Evolutionary conservation across 257 asterid genomes (phyloP).

Genomic region (Anisodus acutangulus): DNA sequence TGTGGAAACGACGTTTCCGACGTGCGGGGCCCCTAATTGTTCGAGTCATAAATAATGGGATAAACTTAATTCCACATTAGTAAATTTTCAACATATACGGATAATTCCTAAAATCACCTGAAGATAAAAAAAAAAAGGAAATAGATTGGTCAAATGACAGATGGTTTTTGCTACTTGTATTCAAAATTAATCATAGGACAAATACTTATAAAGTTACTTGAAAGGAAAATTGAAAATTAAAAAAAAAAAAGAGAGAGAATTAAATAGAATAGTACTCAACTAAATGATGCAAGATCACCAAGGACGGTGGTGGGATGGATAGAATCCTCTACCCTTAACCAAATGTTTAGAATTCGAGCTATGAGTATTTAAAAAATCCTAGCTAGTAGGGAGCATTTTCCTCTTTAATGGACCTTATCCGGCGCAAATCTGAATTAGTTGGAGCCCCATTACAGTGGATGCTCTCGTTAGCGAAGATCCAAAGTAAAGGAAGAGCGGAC

Average conservation of each 20-base stretch:
- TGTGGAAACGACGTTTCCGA: no score
- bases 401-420: background rate
- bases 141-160: no score
- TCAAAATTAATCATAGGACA: background rate
- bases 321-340: background rate
- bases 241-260: background rate
- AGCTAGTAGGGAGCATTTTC: no score
- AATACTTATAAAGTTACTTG: background rate
- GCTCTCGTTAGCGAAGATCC: background rate
- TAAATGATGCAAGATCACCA: background rate
- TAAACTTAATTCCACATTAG: no score
- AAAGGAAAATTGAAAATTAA: background rate
- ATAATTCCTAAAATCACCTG: no score
- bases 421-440: background rate
- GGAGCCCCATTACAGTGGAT: background rate
- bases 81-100: no score
- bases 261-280: background rate
- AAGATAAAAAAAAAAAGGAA: no score
- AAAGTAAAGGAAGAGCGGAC: background rate
- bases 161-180: no score
- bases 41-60: no score
- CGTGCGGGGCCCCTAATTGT: no score
- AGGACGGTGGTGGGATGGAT: background rate
- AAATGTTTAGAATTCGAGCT: background rate
- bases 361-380: background rate